phyloP scores from a whole-genome alignment of 768 basidiomycete species.

The Phylloporus rhodoxanthus region DNA sequence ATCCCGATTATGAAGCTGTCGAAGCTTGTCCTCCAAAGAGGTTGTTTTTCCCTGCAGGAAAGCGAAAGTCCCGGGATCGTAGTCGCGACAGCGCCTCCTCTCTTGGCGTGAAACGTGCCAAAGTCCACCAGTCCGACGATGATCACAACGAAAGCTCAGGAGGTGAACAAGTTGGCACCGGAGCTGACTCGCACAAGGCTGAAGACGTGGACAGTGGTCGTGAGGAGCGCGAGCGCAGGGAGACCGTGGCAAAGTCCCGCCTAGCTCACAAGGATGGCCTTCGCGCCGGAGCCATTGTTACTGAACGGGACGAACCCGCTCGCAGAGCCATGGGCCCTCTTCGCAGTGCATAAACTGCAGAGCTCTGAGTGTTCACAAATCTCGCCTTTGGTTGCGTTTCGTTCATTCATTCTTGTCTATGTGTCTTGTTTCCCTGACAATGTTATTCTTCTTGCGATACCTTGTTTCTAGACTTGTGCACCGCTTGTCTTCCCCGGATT shows the following conservation, averaged over 20 bases:
- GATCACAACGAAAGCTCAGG: conserved; percentile 9
- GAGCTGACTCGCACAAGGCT: background rate
- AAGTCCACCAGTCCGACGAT: conserved; percentile 3
- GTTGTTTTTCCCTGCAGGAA: conserved; percentile 46
- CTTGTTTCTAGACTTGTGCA: conserved; percentile 6
- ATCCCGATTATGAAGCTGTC: conserved; percentile 61
- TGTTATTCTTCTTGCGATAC: conserved; percentile 9
- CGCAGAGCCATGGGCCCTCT: conserved; percentile 29
- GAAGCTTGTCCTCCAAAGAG: conserved; percentile 50
- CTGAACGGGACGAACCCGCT: conserved; percentile 27
- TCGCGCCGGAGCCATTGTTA: conserved; percentile 25
- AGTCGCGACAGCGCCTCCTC: conserved; percentile 15
- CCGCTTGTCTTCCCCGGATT: background rate
- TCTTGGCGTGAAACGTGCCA: conserved; percentile 14
- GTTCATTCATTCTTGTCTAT: conserved; percentile 8
- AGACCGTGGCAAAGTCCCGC: conserved; percentile 18
- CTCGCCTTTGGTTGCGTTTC: background rate
- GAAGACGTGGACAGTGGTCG: conserved; percentile 11
- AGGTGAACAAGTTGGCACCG: conserved; percentile 9
- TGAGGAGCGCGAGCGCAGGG: conserved; percentile 24
- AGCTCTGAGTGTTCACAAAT: background rate
- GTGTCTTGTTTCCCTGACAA: background rate
- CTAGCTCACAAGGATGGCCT: conserved; percentile 25
- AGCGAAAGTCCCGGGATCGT: conserved; percentile 22
- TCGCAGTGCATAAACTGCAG: conserved; percentile 12